Percentiles rank a stretch among this genome's conserved stretches.
phyloP scores from a whole-genome alignment of 371 early-diverging fungal genomes.

The Umbelopsis sp. region DNA sequence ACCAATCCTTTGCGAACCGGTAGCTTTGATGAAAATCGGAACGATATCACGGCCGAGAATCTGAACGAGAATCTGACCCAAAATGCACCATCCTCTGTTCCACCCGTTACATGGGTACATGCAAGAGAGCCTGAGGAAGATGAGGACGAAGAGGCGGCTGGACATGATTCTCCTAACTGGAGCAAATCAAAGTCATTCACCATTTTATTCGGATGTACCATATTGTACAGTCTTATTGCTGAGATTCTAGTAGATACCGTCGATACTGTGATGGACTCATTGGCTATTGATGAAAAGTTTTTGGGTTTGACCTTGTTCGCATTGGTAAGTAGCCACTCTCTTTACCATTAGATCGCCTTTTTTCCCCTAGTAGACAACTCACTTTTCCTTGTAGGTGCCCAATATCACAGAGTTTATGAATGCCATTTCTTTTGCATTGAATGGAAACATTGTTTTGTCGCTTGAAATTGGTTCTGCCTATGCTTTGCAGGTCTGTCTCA shows the following conservation, averaged over 20 bases:
- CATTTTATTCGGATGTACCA: conserved; percentile 82
- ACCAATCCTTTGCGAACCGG: neutral
- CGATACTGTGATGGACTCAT: conserved; percentile 67
- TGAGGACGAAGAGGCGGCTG: conserved; percentile 70
- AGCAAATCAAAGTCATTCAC: conserved; percentile 76
- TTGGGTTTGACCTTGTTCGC: conserved; percentile 94
- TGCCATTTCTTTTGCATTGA: conserved; percentile 92
- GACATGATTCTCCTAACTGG: conserved; percentile 97
- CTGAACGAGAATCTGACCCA: neutral
- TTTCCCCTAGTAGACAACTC: no score
- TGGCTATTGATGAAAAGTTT: conserved; percentile 83
- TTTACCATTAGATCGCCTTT: no score
- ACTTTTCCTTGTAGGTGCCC: conserved; percentile 58
- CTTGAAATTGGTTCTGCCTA: conserved; percentile 97
- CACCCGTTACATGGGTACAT: conserved; percentile 42
- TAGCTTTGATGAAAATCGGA: neutral
- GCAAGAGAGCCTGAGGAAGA: conserved; percentile 57
- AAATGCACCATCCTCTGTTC: neutral
- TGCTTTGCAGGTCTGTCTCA: conserved; percentile 92
- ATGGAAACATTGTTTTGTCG: conserved; percentile 92
- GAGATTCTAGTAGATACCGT: conserved; percentile 82
- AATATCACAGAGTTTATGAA: conserved; percentile 97
- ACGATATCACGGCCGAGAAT: neutral
- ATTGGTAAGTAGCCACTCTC: conserved; percentile 46
- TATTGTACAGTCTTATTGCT: conserved; percentile 88